Percentiles rank a stretch among this genome's conserved stretches.
These are phyloP conservation scores for Boletus rex-veris DNA, from an alignment of 768 basidiomycete genomes.

Conservation along the genomic window DNA sequence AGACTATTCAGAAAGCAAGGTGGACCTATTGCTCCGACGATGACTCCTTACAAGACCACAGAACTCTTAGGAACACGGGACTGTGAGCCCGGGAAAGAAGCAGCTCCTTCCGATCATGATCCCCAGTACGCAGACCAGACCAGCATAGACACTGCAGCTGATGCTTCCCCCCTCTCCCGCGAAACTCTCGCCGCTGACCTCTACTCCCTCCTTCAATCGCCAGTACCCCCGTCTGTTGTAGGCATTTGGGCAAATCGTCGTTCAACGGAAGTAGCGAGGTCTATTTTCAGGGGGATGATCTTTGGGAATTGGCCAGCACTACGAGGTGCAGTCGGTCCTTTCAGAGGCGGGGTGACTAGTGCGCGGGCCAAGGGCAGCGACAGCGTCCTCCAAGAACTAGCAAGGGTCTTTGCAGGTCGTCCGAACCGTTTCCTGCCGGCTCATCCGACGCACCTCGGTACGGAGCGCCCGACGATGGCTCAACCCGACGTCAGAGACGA, in stretches of 20 bases:
- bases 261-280: conserved; percentile 47
- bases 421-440: conserved; percentile 14
- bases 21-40: conserved; percentile 14
- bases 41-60: neutral
- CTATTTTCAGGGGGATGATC: conserved; percentile 53
- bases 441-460: neutral
- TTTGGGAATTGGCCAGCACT: conserved; percentile 55
- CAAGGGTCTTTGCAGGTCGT: conserved; percentile 8
- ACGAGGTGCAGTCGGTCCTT: conserved; percentile 36
- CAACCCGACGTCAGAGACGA: neutral
- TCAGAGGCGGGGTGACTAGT: conserved; percentile 23
- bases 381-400: conserved; percentile 20
- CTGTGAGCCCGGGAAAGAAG: neutral
- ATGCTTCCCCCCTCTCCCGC: conserved; percentile 1
- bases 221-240: conserved; percentile 29
- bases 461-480: conserved; percentile 5
- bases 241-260: conserved; percentile 45
- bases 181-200: conserved; percentile 9
- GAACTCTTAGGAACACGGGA: neutral
- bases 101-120: neutral
- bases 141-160: neutral
- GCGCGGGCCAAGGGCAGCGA: conserved; percentile 15
- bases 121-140: neutral
- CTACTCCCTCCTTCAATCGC: conserved; percentile 11
- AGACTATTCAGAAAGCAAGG: conserved; percentile 14